Base-by-base conservation (phyloP, 2,329 filamentous ascomycete species). In the Helotiales sp. region DNA sequence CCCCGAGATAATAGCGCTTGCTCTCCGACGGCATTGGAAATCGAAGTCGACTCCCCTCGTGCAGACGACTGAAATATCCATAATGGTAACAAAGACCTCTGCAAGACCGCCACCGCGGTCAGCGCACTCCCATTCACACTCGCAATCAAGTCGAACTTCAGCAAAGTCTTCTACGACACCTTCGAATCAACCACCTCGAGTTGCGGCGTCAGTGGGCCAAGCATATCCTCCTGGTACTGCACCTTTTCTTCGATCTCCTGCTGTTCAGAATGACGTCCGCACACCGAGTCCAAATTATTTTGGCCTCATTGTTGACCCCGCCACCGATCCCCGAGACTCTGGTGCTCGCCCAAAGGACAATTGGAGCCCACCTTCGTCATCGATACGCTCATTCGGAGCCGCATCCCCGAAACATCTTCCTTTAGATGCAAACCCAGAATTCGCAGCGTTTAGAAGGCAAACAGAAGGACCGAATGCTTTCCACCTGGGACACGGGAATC, bases 211-310 rank as follows among this genome's bases (percentile, higher is more conserved):
- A 1, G 74, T 75, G 20, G 75, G 74, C 11, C 75, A 74, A 50
- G n/a, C 71, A 17, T 57, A 75, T 17, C 69, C 74, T 49, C 72
- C 74, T 10, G 65, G 47, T 22, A 49, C 69, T 6, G 61, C 28
- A 47, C 49, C 73, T n/a, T 64, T 62, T 13, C 58, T 74, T 30
- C 71, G 72, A 67, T 75, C 75, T 6, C 75, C 76, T 26, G 70
- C 45, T 22, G 43, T 57, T 5, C 69, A 71, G 8, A 61, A 37
- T n/a, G 72, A 72, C 22, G 71, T 66, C 32, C 82, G 84, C 69
- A 80, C 85, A 0, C 81, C 88, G 10, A 95, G 92, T 77, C 92
- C 93, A 13, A 96, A 94, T 77, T 97, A 97, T 79, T 97, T 97
- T 77, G 92, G 91, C 64, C 87, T 96, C 67, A 83, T 89, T 32